phyloP scores from a whole-genome alignment of 495 filamentous ascomycete species.

The Hypoxylon fragiforme region DNA sequence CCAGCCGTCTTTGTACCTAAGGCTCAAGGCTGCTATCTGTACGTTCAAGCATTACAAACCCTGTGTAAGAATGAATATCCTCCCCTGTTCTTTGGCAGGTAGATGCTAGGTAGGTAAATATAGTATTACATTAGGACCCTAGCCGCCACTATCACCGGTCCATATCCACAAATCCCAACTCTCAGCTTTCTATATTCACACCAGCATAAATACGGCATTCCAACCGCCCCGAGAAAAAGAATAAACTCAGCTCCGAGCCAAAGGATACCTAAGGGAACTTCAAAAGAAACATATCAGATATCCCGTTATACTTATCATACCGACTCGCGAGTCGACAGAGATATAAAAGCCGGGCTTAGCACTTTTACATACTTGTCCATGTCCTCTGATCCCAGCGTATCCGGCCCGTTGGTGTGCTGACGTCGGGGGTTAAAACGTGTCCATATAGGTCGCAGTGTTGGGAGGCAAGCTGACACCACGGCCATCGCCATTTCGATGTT shows the following conservation, averaged over 20 bases:
- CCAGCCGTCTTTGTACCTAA: background rate
- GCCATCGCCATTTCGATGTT: conserved; percentile 40
- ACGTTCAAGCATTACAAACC: no score
- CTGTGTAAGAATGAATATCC: no score
- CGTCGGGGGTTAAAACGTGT: background rate
- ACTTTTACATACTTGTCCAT: background rate
- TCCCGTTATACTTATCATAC: background rate
- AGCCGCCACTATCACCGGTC: background rate
- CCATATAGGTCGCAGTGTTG: conserved; percentile 36
- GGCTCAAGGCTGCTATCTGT: no score
- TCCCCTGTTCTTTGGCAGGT: background rate
- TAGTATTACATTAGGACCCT: background rate
- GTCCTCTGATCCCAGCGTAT: background rate
- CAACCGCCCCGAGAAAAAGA: no score
- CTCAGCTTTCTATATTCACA: background rate
- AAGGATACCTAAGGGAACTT: no score
- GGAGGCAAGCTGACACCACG: conserved; percentile 42
- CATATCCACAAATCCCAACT: background rate
- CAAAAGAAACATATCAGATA: background rate
- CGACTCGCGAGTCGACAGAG: background rate
- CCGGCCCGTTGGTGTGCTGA: background rate
- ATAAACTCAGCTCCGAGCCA: no score
- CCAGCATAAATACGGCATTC: background rate
- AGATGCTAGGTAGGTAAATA: no score
- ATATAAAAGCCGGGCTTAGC: background rate